Evolutionary conservation across 495 filamentous ascomycete genomes (phyloP).

Genomic region (Penicillium flavigenum): DNA sequence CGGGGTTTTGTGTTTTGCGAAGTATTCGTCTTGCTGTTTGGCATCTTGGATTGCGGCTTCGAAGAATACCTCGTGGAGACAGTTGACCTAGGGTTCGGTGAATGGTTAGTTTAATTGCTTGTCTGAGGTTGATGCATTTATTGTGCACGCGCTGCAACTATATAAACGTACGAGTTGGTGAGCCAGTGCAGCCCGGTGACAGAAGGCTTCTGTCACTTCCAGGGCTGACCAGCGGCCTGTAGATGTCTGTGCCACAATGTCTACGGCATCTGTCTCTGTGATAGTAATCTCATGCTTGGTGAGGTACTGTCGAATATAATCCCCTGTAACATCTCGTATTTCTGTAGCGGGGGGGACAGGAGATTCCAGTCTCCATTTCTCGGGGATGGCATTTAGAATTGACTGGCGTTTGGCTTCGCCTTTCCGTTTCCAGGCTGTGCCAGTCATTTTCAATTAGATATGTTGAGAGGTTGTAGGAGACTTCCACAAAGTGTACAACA

Average conservation of each 20-base stretch:
- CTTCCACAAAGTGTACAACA: neutral
- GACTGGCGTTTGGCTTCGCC: slow-evolving; percentile 54
- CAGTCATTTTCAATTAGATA: slow-evolving; percentile 17
- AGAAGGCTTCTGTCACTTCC: slow-evolving; percentile 57
- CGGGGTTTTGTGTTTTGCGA: slow-evolving; percentile 45
- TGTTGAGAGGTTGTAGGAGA: neutral
- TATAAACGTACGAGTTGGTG: slow-evolving; percentile 50
- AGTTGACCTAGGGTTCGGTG: slow-evolving; percentile 44
- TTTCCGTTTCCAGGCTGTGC: slow-evolving; percentile 40
- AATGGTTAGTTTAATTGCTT: neutral
- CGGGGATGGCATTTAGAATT: slow-evolving; percentile 54
- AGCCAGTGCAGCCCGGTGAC: slow-evolving; percentile 55
- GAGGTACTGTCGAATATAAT: slow-evolving; percentile 58
- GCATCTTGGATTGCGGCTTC: slow-evolving; percentile 59
- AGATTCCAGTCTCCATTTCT: slow-evolving; percentile 53
- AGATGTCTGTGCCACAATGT: slow-evolving; percentile 48
- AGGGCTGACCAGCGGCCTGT: slow-evolving; percentile 46
- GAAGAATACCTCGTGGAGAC: slow-evolving; percentile 65
- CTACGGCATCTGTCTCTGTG: slow-evolving; percentile 53
- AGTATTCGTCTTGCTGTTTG: slow-evolving; percentile 56
- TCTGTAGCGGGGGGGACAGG: slow-evolving; percentile 50
- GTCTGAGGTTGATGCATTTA: neutral
- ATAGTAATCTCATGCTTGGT: slow-evolving; percentile 55
- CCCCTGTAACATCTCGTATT: slow-evolving; percentile 61
- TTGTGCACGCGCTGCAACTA: too few species aligned